Evolutionary conservation across 148 eudicot genomes (phyloP).

Genomic region (Vaccinium vitisidaea): DNA sequence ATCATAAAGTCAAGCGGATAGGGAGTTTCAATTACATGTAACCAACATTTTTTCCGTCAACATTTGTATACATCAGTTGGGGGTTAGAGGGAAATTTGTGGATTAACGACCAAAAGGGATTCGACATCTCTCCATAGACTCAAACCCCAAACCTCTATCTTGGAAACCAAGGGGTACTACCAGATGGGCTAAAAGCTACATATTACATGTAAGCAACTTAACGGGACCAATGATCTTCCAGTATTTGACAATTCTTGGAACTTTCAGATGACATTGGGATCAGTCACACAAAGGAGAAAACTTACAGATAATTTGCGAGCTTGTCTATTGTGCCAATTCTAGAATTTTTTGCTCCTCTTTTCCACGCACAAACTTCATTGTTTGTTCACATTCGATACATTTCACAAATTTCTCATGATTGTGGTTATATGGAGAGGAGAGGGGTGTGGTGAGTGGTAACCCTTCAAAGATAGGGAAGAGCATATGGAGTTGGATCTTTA

Average conservation of each 20-base stretch:
- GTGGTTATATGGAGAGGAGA: neutral
- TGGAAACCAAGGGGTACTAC: too few relatives aligned
- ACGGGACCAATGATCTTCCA: too few relatives aligned
- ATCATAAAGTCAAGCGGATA: neutral
- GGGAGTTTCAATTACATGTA: neutral
- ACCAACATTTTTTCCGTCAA: neutral
- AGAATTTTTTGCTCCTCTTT: neutral
- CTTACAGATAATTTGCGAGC: neutral
- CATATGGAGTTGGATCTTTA: neutral
- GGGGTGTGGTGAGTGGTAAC: neutral
- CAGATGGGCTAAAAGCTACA: too few relatives aligned
- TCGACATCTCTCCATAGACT: too few relatives aligned
- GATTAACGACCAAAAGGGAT: too few relatives aligned
- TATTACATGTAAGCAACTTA: neutral
- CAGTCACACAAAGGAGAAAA: neutral
- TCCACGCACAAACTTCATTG: neutral
- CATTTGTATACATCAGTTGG: too few relatives aligned
- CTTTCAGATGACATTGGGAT: neutral
- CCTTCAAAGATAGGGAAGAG: neutral
- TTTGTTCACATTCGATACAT: neutral
- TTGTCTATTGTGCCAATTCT: neutral
- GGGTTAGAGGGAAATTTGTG: too few relatives aligned
- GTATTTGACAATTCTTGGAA: neutral
- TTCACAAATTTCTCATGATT: too few relatives aligned
- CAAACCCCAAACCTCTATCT: too few relatives aligned